phyloP scores from a whole-genome alignment of 768 basidiomycete species.

The Solioccasus polychromus region DNA sequence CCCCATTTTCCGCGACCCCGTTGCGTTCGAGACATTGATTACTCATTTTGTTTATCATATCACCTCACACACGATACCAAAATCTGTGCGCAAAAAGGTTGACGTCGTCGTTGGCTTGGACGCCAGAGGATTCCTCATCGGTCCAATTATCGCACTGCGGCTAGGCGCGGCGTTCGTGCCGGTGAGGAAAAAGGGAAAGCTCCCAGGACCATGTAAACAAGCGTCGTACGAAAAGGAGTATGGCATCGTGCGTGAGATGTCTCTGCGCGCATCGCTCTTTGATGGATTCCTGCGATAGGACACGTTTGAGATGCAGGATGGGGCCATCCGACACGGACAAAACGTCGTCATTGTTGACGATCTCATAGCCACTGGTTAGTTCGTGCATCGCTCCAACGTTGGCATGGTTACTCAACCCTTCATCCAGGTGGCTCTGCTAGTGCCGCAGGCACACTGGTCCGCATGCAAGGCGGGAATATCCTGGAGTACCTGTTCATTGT shows the following conservation, averaged over 20 bases:
- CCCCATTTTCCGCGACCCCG: slow-evolving; percentile 83
- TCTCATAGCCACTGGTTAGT: slow-evolving; percentile 88
- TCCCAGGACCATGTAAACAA: slow-evolving; percentile 81
- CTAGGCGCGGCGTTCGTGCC: slow-evolving; percentile 95
- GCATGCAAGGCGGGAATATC: slow-evolving; percentile 77
- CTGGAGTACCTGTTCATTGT: slow-evolving; percentile 95
- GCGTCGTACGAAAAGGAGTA: slow-evolving; percentile 92
- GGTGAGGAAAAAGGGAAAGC: slow-evolving; percentile 89
- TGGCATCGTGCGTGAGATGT: slow-evolving; percentile 56
- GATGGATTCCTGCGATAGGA: slow-evolving; percentile 51
- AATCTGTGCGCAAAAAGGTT: slow-evolving; percentile 60
- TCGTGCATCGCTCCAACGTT: background rate
- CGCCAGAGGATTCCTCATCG: slow-evolving; percentile 93
- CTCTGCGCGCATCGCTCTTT: background rate
- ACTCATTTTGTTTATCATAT: slow-evolving; percentile 86
- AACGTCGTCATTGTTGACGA: slow-evolving; percentile 90
- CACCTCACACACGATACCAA: slow-evolving; percentile 70
- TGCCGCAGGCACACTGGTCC: slow-evolving; percentile 87
- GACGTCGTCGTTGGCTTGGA: slow-evolving; percentile 95
- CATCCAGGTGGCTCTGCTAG: slow-evolving; percentile 82
- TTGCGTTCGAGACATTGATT: slow-evolving; percentile 87
- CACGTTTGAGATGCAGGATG: slow-evolving; percentile 92
- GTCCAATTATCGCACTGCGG: slow-evolving; percentile 86
- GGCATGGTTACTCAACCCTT: slow-evolving; percentile 7
- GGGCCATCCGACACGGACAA: slow-evolving; percentile 78